Evolutionary conservation across 202 grass and related monocot species (phyloP), one percentile per base, ranked within the genome.

Genomic region (Schoenoplectus tabernaemontani): DNA sequence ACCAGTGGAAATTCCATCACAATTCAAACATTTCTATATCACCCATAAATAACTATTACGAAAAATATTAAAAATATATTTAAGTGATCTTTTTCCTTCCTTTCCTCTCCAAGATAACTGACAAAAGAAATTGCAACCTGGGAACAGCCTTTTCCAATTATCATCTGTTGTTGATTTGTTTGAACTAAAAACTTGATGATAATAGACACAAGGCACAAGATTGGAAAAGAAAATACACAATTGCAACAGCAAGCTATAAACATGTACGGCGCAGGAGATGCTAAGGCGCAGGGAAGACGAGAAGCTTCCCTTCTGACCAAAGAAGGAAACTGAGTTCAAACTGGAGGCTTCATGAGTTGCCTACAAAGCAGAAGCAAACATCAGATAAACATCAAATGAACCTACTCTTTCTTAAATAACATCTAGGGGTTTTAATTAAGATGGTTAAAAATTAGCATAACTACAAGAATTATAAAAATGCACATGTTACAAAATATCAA

Each of bases 251-350:
- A 34, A 57, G 16, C 15, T 24, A 68, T 3, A 68, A 72, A 28
- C 77, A 82, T 82, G 71, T 89, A 93, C 93, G 82, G 79, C 83
- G 61, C 93, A 97, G 16, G 79, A 93, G 76, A 93, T 82, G 57
- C 50, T 81, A 53, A 93, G 81, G n/a, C n/a, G n/a, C n/a, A n/a
- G n/a, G n/a, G n/a, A n/a, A 65, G 62, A 92, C 57, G 74, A 76
- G 67, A 77, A 88, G 38, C 56, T 85, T 65, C 83, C 88, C 82
- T 84, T 82, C 83, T 88, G 85, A 82, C 54, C 46, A 34, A 60
- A 78, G 47, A 90, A 93, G 63, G 89, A 93, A 67, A 97, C 87
- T 0, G 28, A 91, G 61, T 77, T 88, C 77, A 36, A 75, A 13
- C 82, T 88, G 0, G 48, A 87, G 56, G 84, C 28, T 12, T 64